A percentile compares a stretch with the other conserved stretches of the same genome.
phyloP scores from a whole-genome alignment of 2,329 filamentous ascomycete species.

The Ceratocystis albifundus region DNA sequence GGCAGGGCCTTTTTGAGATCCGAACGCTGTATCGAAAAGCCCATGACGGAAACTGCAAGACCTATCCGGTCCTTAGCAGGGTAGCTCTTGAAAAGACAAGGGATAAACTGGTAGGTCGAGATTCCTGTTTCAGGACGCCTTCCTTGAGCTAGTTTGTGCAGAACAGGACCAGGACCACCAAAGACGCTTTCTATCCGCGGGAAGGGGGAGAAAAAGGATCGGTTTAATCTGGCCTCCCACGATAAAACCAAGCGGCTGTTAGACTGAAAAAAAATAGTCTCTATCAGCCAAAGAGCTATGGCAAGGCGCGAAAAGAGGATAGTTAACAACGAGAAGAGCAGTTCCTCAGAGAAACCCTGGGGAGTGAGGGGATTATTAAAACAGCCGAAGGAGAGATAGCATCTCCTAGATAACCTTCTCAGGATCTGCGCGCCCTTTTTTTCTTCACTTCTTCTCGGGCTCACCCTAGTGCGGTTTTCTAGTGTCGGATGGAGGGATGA shows the following conservation, averaged over 20 bases:
- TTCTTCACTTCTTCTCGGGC: background rate
- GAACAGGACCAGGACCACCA: too few relatives aligned
- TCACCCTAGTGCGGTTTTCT: background rate
- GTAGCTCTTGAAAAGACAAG: background rate
- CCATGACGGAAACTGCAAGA: background rate
- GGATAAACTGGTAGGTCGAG: too few relatives aligned
- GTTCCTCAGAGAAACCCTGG: background rate
- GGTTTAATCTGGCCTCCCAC: background rate
- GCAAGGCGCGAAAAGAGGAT: background rate
- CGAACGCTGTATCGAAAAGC: background rate
- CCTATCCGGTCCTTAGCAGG: background rate
- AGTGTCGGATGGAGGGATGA: background rate
- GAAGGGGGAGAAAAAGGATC: background rate
- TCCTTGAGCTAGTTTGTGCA: too few relatives aligned
- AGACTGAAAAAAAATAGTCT: background rate
- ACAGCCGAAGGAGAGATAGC: background rate
- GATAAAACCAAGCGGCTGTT: background rate
- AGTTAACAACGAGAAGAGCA: background rate
- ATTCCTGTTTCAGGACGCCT: background rate
- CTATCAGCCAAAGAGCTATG: background rate
- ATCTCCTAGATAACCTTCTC: background rate
- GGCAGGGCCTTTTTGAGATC: slow-evolving; percentile 17
- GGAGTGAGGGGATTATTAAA: background rate
- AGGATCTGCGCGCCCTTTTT: background rate
- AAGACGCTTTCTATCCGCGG: background rate